phyloP scores from a whole-genome alignment of 2,329 filamentous ascomycete species.

The Talaromyces atroroseus region DNA sequence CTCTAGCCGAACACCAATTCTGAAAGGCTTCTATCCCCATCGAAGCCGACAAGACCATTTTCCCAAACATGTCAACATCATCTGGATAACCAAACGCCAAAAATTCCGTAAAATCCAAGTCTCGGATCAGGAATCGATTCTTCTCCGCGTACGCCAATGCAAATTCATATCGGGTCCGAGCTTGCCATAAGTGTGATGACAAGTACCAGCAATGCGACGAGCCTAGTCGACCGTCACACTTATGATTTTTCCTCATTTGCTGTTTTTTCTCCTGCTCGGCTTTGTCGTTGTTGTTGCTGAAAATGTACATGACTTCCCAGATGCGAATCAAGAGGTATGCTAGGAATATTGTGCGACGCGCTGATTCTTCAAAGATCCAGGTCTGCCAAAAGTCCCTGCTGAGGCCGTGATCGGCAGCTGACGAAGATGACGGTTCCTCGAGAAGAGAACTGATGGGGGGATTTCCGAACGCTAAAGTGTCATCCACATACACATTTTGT shows the following conservation, averaged over 20 bases:
- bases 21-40: conserved; percentile 22
- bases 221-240: conserved; percentile 24
- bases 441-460: conserved; percentile 38
- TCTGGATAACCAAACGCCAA: conserved; percentile 19
- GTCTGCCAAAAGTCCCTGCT: conserved; percentile 41
- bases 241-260: neutral
- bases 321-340: conserved; percentile 41
- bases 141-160: conserved; percentile 24
- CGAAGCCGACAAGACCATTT: conserved; percentile 24
- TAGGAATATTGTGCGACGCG: conserved; percentile 48
- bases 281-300: neutral
- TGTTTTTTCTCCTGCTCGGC: conserved; percentile 5
- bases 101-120: conserved; percentile 21
- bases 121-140: conserved; percentile 22
- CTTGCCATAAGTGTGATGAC: conserved; percentile 25
- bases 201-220: conserved; percentile 24
- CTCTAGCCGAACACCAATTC: conserved; percentile 23
- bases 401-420: neutral
- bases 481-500: conserved; percentile 17
- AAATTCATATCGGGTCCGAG: conserved; percentile 24
- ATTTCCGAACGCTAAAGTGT: conserved; percentile 14
- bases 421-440: neutral
- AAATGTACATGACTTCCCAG: conserved; percentile 19
- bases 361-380: conserved; percentile 52
- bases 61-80: conserved; percentile 26